Evolutionary conservation across 495 filamentous ascomycete species (phyloP), one percentile per base, ranked within the genome.

Genomic region (Haplographium delicatum): DNA sequence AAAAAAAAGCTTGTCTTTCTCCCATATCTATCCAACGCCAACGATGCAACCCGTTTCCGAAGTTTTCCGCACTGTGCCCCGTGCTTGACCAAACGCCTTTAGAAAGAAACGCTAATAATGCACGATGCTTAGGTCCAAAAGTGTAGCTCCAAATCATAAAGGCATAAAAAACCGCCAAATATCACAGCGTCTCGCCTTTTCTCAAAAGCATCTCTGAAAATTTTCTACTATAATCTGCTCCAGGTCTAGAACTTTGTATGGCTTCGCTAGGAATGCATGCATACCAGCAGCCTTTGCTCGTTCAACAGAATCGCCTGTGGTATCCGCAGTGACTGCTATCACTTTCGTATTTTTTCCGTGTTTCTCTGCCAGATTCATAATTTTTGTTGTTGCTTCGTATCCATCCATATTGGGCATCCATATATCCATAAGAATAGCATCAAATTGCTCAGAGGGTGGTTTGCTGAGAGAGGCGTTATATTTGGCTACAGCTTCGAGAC

Each of bases 351-450:
- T 30, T 9, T 45, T 50, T n/a, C 52, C 45, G 24, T 42, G 34
- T 42, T 33, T 42, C 42, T 44, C 57, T 33, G 72, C 65, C 62
- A 83, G 70, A 44, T 72, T 65, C n/a, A 84, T 64, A 49, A 91
- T 91, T 22, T 66, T 65, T 42, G 76, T 71, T 0, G 86, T 80
- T 5, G 86, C 86, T 61, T 89, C 81, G 48, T 87, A 89, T 2
- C 87, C 87, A 58, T 91, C 86, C 80, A 89, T 86, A 49, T 80
- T 72, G 2, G 86, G 87, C 86, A 91, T 91, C 86, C 86, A 91
- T 5, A 91, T 73, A 64, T 91, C 86, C 87, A 91, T 91, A 23
- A 89, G 64, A 18, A 91, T 72, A 1, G 85, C 72, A 60, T 89
- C 79, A 51, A 89, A 79, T 4, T 53, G 68, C 57, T 46, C 58